phyloP scores from a whole-genome alignment of 1,139 yeast genomes.

The Hyphopichia pseudoburtonii region DNA sequence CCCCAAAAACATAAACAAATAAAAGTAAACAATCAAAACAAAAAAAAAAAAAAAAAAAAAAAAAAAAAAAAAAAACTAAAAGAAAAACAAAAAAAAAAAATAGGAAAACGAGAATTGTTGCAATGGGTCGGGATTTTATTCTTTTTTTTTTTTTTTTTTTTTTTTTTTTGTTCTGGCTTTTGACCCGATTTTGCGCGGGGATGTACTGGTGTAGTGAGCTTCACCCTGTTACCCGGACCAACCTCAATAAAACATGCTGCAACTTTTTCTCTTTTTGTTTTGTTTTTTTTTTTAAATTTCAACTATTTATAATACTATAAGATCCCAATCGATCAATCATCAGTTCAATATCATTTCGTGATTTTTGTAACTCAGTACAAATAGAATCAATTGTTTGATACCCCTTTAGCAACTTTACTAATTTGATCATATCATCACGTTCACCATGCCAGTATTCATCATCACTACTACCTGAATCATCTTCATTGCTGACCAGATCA shows the following conservation, averaged over 20 bases:
- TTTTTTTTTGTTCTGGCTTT: too few species aligned
- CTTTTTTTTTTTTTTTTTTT: background rate
- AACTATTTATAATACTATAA: slow-evolving; percentile 40
- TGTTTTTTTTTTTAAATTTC: too few species aligned
- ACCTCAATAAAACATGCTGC: background rate
- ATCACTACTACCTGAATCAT: background rate
- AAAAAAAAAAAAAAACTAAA: too few species aligned
- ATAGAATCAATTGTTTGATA: slow-evolving; percentile 70
- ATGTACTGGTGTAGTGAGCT: background rate
- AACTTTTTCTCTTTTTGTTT: background rate
- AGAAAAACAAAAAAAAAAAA: slow-evolving; percentile 17
- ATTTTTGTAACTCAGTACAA: slow-evolving; percentile 63
- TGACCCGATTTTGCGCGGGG: too few species aligned
- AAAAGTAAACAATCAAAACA: slow-evolving; percentile 6
- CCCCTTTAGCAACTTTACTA: slow-evolving; percentile 52
- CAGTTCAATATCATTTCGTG: slow-evolving; percentile 55
- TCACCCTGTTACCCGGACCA: slow-evolving; percentile 10
- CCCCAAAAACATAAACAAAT: slow-evolving; percentile 7
- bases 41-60: slow-evolving; percentile 7
- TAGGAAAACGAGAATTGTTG: slow-evolving; percentile 9
- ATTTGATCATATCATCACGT: slow-evolving; percentile 18
- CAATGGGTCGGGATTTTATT: slow-evolving; percentile 4
- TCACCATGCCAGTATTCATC: slow-evolving; percentile 9
- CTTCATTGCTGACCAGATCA: background rate
- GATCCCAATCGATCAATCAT: slow-evolving; percentile 47